phyloP scores from a whole-genome alignment of 2,329 filamentous ascomycete species.

The Claviceps pazoutovae region DNA sequence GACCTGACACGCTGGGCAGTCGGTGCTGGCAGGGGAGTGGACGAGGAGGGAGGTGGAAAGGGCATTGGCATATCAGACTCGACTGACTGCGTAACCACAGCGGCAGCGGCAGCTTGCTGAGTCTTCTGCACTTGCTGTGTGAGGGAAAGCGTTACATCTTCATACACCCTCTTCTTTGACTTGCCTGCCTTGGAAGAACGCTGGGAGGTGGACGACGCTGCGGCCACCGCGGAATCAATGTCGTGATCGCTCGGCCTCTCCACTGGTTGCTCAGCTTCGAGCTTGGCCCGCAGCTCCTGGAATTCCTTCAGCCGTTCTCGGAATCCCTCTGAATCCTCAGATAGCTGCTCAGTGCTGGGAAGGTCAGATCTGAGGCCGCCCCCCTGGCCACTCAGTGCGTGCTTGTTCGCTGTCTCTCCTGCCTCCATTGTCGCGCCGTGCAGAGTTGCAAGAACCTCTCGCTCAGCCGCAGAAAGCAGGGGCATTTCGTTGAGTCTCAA shows the following conservation, averaged over 20 bases:
- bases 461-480: constrained; percentile 42
- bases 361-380: constrained; percentile 31
- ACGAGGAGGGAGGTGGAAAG: constrained; percentile 56
- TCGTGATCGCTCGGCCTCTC: background rate
- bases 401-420: constrained; percentile 1
- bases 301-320: constrained; percentile 72
- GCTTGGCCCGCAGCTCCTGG: constrained; percentile 59
- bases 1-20: constrained; percentile 75
- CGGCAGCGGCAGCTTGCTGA: constrained; percentile 30
- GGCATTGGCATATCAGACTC: constrained; percentile 59
- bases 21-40: constrained; percentile 74
- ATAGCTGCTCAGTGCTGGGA: constrained; percentile 35
- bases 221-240: background rate
- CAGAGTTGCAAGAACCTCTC: constrained; percentile 34
- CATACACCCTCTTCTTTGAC: constrained; percentile 20
- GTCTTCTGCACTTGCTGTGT: constrained; percentile 79
- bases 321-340: constrained; percentile 43
- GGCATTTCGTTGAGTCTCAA: constrained; percentile 63
- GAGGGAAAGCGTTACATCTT: constrained; percentile 43
- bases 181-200: constrained; percentile 6
- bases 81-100: constrained; percentile 30
- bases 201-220: background rate
- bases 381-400: constrained; percentile 15
- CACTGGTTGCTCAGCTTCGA: constrained; percentile 40
- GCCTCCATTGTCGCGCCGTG: constrained; percentile 7